These are phyloP conservation scores for Corchorus capsularis DNA, from an alignment of 345 rosid genomes.

Conservation along the genomic window DNA sequence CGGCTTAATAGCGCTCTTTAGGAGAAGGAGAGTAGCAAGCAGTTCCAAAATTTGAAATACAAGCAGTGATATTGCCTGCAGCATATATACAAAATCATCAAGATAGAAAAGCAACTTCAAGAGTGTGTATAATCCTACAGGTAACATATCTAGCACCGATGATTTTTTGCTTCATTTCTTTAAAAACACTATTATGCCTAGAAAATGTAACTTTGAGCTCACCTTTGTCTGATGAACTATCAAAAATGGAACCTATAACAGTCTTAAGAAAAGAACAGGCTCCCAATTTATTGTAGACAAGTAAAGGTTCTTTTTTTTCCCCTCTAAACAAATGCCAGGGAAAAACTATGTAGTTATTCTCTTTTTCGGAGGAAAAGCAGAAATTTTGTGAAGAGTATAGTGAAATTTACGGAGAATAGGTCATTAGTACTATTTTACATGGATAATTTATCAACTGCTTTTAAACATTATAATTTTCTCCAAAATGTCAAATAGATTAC, in stretches of 20 bases:
- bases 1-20: constrained; percentile 50
- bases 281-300: neutral
- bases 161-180: neutral
- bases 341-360: neutral
- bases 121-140: neutral
- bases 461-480: neutral
- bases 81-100: neutral
- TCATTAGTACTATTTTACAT: neutral
- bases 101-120: constrained; percentile 9
- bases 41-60: constrained; percentile 61
- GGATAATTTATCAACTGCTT: neutral
- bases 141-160: constrained; percentile 10
- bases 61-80: constrained; percentile 66
- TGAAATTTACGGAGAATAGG: neutral
- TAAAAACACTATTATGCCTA: neutral
- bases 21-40: constrained; percentile 49
- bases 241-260: neutral
- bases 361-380: neutral
- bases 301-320: neutral
- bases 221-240: neutral
- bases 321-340: neutral
- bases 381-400: neutral
- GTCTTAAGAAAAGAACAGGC: neutral
- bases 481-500: neutral
- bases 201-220: neutral